phyloP scores from a whole-genome alignment of 371 early-diverging fungal genomes.

The Conidiobolus incongruus region DNA sequence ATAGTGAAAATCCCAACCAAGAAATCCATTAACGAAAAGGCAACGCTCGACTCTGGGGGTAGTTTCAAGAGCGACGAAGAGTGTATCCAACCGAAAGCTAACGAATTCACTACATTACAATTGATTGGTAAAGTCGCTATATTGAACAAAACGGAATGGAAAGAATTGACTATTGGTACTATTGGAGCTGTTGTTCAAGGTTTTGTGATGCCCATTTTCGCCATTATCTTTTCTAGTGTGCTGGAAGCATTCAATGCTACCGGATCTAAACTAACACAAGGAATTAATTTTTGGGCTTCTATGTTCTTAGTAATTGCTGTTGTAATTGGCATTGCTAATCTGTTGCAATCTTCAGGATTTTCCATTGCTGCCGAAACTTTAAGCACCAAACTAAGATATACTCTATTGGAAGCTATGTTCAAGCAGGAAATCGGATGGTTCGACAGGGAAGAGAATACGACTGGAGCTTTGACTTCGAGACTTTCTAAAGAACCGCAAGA shows the following conservation, averaged over 20 bases:
- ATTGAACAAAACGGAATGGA: conserved; percentile 9
- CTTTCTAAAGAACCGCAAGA: no score
- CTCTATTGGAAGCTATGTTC: no score
- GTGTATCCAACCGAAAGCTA: no score
- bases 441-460: no score
- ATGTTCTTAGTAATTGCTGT: conserved; percentile 42
- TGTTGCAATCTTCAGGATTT: conserved; percentile 15
- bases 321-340: conserved; percentile 18
- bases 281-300: conserved; percentile 48
- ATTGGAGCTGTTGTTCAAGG: conserved; percentile 9
- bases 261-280: conserved; percentile 12
- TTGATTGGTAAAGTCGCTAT: conserved; percentile 6
- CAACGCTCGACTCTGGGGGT: conserved; percentile 5
- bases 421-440: no score
- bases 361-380: conserved; percentile 26
- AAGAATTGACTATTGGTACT: conserved; percentile 6
- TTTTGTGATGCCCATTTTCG: conserved; percentile 16
- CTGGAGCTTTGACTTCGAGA: no score
- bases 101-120: conserved; percentile 3
- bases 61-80: no score
- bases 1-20: neutral
- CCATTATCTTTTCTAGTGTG: conserved; percentile 25
- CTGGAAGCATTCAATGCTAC: conserved; percentile 15
- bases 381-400: conserved; percentile 35
- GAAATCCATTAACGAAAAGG: conserved; percentile 5